Evolutionary conservation across 2,329 filamentous ascomycete species (phyloP).

Genomic region (Neoascochyta sp.): DNA sequence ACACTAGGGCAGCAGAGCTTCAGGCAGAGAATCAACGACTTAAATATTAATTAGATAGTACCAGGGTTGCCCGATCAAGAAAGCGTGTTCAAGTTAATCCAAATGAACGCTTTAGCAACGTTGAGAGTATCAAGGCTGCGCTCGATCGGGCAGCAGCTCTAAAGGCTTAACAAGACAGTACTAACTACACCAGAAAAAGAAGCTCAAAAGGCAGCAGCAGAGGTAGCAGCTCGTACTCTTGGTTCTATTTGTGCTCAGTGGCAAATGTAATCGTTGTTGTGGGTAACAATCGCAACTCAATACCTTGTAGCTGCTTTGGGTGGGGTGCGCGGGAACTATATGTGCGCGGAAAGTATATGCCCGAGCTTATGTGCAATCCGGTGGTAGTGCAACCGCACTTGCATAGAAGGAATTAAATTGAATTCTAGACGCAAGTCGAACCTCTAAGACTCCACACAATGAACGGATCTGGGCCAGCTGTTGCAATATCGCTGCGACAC

Average conservation of each 20-base stretch:
- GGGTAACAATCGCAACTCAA: slow-evolving; percentile 1
- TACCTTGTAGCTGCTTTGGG: too few relatives aligned
- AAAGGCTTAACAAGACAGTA: not conserved
- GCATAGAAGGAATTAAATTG: too few relatives aligned
- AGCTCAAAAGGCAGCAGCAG: slow-evolving; percentile 4
- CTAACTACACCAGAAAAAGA: slow-evolving; percentile 1
- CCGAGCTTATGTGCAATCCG: too few relatives aligned
- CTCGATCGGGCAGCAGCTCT: slow-evolving; percentile 1
- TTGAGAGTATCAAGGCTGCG: slow-evolving; percentile 5
- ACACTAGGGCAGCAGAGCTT: slow-evolving; percentile 6
- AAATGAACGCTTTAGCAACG: slow-evolving; percentile 12
- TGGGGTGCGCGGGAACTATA: too few relatives aligned
- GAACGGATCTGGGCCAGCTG: too few relatives aligned
- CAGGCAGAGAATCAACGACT: slow-evolving; percentile 8
- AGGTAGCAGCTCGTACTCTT: slow-evolving; percentile 2
- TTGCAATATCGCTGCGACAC: too few relatives aligned
- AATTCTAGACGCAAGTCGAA: too few relatives aligned
- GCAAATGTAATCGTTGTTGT: slow-evolving; percentile 6
- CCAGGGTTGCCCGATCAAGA: not conserved
- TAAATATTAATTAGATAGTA: slow-evolving; percentile 6
- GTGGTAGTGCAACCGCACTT: too few relatives aligned
- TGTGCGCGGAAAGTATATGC: too few relatives aligned
- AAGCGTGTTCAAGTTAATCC: slow-evolving; percentile 9
- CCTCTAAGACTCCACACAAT: too few relatives aligned
- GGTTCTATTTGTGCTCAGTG: slow-evolving; percentile 9